Base-by-base conservation (phyloP, 805 yeast species). In the Ogataea naganishii region DNA sequence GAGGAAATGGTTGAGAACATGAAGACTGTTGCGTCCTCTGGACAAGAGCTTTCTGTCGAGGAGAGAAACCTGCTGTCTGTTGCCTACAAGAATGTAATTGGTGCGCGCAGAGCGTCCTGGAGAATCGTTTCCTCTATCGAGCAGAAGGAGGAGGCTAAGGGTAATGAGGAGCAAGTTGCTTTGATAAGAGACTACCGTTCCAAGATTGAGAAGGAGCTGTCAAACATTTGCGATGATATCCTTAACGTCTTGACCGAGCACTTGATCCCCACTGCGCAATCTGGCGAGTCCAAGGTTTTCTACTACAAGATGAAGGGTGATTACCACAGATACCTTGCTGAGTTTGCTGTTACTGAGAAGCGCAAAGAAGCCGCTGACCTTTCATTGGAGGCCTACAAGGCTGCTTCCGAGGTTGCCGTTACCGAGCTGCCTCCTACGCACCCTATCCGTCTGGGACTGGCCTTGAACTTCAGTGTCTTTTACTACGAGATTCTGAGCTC, bases 221-320 rank as follows among this genome's bases (percentile, higher is more conserved):
- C 86, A 43, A 82, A 80, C 60, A 88, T 89, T 54, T 86, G 96
- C 64, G 94, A 85, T 53, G 96, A 88, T 60, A 88, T 92, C 52
- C 69, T 92, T 53, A 67, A 78, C 24, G 95, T 89, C 39, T 74
- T 92, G 57, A 78, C 85, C 44, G 72, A 82, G 51, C 94, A 86
- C 62, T 78, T 89, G 62, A 85, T 89, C 52, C 88, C 96, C 46
- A 71, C 89, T 40, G 96, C 97, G 40, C 84, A 80, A 58, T 76
- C 95, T 44, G 96, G 96, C 53, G 98, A 92, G 67, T 86, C 96
- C 30, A 86, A 89, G 72, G 97, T 89, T 34, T 89, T 89, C 65
- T 89, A 89, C 74, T 86, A 84, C 70, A 89, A 89, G 75, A 89
- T 89, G 97, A 89, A 89, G 71, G 98, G 97, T 72, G 98, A 89